Evolutionary conservation across 176 grass and related monocot genomes (phyloP), one percentile per base, ranked within the genome.

Genomic region (Musa acuminata): DNA sequence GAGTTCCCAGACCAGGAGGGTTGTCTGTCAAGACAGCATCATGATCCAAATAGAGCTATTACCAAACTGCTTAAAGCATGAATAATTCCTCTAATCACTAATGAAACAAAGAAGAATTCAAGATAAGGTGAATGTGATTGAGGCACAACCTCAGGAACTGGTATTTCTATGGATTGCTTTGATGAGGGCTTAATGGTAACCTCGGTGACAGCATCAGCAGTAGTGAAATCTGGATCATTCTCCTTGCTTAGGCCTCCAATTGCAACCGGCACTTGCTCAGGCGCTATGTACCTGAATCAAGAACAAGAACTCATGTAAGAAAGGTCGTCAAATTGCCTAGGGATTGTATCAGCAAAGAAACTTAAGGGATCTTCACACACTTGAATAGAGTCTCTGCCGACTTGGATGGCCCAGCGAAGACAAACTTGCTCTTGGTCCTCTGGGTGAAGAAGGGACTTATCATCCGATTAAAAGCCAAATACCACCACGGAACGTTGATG

Each of bases 401-500:
- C n/a, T 48, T 78, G 25, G 51, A 57, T 29, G 77, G 77, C 3
- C 51, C 63, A 11, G 77, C 77, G 9, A 78, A 78, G 7, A 78
- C 77, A 35, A 78, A 78, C 51, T 78, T 78, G 64, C 77, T 78
- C 64, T 27, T 78, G 51, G 77, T 78, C 52, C 77, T 78, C 19
- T 69, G 77, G 51, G 77, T 78, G 51, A 78, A 53, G 65, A 78
- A 78, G 9, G 77, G 64, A 21, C 63, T 68, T 13, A 70, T 57
- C 49, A 78, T 66, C 52, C 51, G 49, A 20, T 53, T 78, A 13
- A 78, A 78, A 17, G 77, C 77, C 6, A 68, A 55, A 67, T 69
- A 78, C 77, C 77, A 78, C 52, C 64, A 78, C 8, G 77, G 77
- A 55, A 78, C 77, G 55, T 78, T 78, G 65, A 78, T 78, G 77